A percentile compares a stretch with the other conserved stretches of the same genome.
Conservation (phyloP, 2,329 filamentous ascomycete genomes). For the Beauveria scarabaeidicola region DNA sequence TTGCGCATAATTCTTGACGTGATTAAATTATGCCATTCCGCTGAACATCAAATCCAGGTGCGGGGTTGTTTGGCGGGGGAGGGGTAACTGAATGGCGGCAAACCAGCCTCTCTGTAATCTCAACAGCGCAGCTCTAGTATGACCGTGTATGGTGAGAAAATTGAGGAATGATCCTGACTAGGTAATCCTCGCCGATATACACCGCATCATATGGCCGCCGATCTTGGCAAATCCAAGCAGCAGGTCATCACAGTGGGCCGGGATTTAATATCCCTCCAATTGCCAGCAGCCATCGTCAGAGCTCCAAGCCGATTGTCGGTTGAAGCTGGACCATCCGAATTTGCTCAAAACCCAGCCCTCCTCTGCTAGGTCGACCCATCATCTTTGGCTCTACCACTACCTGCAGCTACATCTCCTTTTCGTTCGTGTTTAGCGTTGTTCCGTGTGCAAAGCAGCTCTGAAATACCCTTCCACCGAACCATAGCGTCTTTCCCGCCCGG, state of each 20-base stretch:
- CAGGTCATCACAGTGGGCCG: neutral
- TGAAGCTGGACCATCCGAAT: neutral
- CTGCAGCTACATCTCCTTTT: neutral
- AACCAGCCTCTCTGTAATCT: too few species aligned
- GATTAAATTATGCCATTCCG: neutral
- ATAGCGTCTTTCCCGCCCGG: neutral
- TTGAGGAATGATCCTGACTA: too few species aligned
- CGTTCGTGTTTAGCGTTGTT: neutral
- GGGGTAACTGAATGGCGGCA: neutral
- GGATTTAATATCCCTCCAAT: conserved; percentile 10
- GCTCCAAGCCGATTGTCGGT: neutral
- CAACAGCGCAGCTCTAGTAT: too few species aligned
- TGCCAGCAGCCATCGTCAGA: neutral
- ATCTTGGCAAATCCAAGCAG: neutral
- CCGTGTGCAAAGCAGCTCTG: neutral
- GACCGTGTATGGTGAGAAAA: too few species aligned
- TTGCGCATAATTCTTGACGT: neutral
- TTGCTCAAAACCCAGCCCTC: neutral
- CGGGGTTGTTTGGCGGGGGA: conserved; percentile 6
- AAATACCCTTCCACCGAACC: neutral
- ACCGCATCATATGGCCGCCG: neutral
- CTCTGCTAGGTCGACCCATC: neutral
- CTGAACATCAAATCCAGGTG: neutral
- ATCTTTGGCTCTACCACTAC: neutral
- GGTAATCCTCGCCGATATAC: neutral